phyloP scores from a whole-genome alignment of 768 basidiomycete genomes.

The Leccinum subgranulosum region DNA sequence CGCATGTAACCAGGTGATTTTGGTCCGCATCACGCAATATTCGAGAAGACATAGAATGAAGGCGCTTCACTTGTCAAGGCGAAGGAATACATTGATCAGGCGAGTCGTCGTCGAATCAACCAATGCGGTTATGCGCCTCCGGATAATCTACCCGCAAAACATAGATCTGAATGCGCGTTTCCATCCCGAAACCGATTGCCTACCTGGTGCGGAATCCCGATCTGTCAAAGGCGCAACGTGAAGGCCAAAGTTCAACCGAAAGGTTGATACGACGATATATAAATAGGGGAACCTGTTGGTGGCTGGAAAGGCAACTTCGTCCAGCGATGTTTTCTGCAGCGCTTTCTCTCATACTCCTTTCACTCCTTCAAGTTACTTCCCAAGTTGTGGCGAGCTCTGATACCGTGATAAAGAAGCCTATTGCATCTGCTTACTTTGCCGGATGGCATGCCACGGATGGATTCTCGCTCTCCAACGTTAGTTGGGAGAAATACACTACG shows the following conservation, averaged over 20 bases:
- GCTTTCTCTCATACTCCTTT: not conserved
- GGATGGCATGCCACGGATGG: constrained; percentile 54
- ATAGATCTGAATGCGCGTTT: not conserved
- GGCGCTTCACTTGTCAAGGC: not conserved
- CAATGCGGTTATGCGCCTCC: no score
- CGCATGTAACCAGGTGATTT: no score
- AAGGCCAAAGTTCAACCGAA: not conserved
- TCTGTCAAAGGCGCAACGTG: not conserved
- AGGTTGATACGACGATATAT: not conserved
- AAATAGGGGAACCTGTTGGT: not conserved
- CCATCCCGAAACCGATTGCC: not conserved
- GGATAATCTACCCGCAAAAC: not conserved
- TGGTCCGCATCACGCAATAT: no score
- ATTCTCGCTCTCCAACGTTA: constrained; percentile 52
- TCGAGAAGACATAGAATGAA: not conserved
- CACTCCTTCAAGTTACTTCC: not conserved
- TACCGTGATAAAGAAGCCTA: constrained; percentile 37
- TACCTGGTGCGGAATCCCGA: not conserved
- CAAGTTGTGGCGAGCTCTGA: constrained; percentile 6
- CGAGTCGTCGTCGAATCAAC: no score
- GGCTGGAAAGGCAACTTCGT: not conserved
- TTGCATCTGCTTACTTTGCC: constrained; percentile 59
- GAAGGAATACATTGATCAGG: not conserved
- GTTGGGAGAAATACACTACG: constrained; percentile 68
- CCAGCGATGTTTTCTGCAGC: not conserved